phyloP scores from a whole-genome alignment of 2,329 filamentous ascomycete species.

The Ceratocystis papillata region DNA sequence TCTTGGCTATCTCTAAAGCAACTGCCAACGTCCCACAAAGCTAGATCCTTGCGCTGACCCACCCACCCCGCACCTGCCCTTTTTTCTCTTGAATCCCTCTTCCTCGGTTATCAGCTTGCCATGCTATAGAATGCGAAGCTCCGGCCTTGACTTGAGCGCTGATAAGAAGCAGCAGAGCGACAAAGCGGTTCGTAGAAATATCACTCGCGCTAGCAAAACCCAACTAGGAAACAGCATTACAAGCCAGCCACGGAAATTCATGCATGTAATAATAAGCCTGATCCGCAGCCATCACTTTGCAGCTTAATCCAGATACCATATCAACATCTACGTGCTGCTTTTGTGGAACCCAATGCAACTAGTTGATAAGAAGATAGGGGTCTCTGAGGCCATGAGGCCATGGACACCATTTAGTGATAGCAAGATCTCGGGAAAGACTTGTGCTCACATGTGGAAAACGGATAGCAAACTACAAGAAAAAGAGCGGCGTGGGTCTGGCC shows the following conservation, averaged over 20 bases:
- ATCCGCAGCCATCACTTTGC: background rate
- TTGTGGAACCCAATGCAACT: background rate
- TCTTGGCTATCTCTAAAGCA: conserved; percentile 5
- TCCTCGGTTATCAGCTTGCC: too few species aligned
- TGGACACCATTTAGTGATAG: too few species aligned
- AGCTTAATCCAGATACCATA: background rate
- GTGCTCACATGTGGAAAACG: too few species aligned
- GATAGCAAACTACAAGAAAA: too few species aligned
- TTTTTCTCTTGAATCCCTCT: background rate
- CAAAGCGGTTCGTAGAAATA: too few species aligned
- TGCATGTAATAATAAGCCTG: too few species aligned
- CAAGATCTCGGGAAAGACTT: too few species aligned
- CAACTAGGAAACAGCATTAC: too few species aligned
- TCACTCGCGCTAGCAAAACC: too few species aligned
- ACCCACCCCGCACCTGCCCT: background rate
- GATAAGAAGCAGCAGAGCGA: conserved; percentile 5
- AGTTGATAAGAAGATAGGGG: background rate
- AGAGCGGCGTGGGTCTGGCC: too few species aligned
- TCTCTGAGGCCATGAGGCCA: background rate
- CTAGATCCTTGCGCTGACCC: background rate
- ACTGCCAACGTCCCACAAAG: background rate
- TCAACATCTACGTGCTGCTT: background rate
- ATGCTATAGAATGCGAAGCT: background rate
- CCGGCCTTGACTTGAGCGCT: background rate
- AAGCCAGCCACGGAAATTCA: too few species aligned